Conservation (phyloP, 768 basidiomycete genomes). For the Sporobolomyces phaffii region DNA sequence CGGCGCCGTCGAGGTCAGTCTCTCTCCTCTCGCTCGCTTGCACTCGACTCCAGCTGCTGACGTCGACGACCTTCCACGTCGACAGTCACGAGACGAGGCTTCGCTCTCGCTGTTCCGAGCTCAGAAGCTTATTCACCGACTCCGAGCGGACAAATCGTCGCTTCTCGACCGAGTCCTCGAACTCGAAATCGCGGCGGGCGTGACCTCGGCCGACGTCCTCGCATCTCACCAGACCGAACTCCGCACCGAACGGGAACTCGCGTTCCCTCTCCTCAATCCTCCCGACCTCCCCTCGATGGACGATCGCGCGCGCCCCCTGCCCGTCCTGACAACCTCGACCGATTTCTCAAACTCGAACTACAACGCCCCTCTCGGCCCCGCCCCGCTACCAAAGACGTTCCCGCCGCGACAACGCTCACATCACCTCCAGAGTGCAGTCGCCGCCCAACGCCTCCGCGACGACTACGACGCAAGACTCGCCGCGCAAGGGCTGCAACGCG, state of each 20-base stretch:
- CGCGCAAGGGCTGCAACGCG: conserved; percentile 5
- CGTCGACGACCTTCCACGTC: background rate
- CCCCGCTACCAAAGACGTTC: conserved; percentile 4
- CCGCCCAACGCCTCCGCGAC: conserved; percentile 27
- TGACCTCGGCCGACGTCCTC: conserved; percentile 24
- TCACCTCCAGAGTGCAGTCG: conserved; percentile 21
- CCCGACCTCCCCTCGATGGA: conserved; percentile 21
- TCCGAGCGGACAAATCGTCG: conserved; percentile 57
- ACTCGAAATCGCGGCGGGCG: conserved; percentile 31
- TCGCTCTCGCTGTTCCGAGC: conserved; percentile 57
- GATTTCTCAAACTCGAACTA: conserved; percentile 25
- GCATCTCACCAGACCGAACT: background rate
- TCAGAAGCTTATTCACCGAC: conserved; percentile 60
- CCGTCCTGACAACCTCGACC: conserved; percentile 20
- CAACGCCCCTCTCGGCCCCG: conserved; percentile 16
- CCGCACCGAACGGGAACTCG: conserved; percentile 18
- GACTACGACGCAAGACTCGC: conserved; percentile 15
- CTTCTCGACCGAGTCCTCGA: conserved; percentile 37
- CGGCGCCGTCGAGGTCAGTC: conserved; percentile 64
- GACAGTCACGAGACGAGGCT: conserved; percentile 59
- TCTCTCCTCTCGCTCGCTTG: background rate
- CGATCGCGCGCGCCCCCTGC: conserved; percentile 19
- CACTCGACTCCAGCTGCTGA: background rate
- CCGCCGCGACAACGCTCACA: conserved; percentile 26
- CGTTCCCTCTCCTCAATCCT: conserved; percentile 32